phyloP scores from a whole-genome alignment of 2,329 filamentous ascomycete species.

The Didymella segeticola region DNA sequence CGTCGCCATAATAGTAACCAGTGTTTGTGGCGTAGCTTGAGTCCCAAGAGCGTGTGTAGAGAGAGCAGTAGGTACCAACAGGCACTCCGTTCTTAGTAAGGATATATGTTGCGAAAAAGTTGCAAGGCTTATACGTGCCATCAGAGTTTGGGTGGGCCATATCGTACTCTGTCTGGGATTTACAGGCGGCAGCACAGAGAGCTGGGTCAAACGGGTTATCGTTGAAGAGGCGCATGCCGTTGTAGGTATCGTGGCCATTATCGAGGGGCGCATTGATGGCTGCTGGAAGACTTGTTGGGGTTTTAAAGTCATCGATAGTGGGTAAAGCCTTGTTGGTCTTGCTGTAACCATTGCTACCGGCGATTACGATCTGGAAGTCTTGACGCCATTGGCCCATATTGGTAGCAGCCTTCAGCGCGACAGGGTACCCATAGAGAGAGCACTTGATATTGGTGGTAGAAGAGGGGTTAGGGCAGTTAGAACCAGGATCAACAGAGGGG shows the following conservation, averaged over 20 bases:
- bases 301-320: constrained; percentile 1
- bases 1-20: not conserved
- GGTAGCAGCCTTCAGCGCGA: not conserved
- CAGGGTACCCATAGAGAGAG: not conserved
- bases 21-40: not conserved
- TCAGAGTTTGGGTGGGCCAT: not conserved
- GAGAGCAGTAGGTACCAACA: not conserved
- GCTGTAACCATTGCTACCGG: constrained; percentile 2
- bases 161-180: not conserved
- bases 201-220: not conserved
- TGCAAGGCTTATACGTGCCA: constrained; percentile 21
- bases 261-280: constrained; percentile 8
- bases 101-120: not conserved
- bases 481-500: not conserved
- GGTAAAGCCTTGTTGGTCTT: not conserved
- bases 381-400: constrained; percentile 5
- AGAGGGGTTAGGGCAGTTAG: not conserved
- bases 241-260: constrained; percentile 4
- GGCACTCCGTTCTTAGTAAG: not conserved
- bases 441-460: constrained; percentile 4
- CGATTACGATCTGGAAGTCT: constrained; percentile 1
- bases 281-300: constrained; percentile 1
- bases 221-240: constrained; percentile 1
- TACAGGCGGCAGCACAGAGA: constrained; percentile 1
- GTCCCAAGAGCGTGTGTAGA: not conserved